Evolutionary conservation across 2,329 filamentous ascomycete genomes (phyloP).

Genomic region (Penicillium brasilianum): DNA sequence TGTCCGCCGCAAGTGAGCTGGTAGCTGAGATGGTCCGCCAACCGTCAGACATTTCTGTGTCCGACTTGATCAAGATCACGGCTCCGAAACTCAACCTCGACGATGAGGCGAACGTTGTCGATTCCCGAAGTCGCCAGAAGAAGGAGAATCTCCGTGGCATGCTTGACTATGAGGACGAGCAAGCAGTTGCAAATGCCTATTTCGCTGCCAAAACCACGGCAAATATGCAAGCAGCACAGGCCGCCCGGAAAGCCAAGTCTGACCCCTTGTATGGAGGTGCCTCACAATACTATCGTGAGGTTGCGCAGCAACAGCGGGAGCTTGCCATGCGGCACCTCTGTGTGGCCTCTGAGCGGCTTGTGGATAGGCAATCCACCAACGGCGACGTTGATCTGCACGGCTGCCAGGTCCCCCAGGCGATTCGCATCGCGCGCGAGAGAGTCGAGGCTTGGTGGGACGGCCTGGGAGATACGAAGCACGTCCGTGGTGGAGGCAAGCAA

Average conservation of each 20-base stretch:
- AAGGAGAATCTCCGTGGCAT: slow-evolving; percentile 12
- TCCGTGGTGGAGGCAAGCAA: slow-evolving; percentile 48
- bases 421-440: slow-evolving; percentile 72
- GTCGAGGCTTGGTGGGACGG: slow-evolving; percentile 77
- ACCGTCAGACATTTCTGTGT: slow-evolving; percentile 35
- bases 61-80: slow-evolving; percentile 53
- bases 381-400: slow-evolving; percentile 79
- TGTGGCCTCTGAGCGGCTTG: slow-evolving; percentile 72
- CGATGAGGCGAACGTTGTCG: slow-evolving; percentile 25
- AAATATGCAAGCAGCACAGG: slow-evolving; percentile 62
- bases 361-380: slow-evolving; percentile 67
- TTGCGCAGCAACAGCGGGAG: slow-evolving; percentile 68
- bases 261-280: slow-evolving; percentile 75
- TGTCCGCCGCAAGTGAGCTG: slow-evolving; percentile 63
- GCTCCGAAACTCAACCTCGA: slow-evolving; percentile 31
- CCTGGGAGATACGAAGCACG: slow-evolving; percentile 68
- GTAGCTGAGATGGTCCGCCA: slow-evolving; percentile 58
- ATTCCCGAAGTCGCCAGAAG: slow-evolving; percentile 15
- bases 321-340: slow-evolving; percentile 64
- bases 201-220: slow-evolving; percentile 56
- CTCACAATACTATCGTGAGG: slow-evolving; percentile 74
- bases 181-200: slow-evolving; percentile 51
- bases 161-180: slow-evolving; percentile 35
- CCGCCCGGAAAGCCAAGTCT: slow-evolving; percentile 67
- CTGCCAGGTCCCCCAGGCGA: slow-evolving; percentile 77